phyloP scores from a whole-genome alignment of 805 yeast genomes.

The Saturnispora kantuleensis region DNA sequence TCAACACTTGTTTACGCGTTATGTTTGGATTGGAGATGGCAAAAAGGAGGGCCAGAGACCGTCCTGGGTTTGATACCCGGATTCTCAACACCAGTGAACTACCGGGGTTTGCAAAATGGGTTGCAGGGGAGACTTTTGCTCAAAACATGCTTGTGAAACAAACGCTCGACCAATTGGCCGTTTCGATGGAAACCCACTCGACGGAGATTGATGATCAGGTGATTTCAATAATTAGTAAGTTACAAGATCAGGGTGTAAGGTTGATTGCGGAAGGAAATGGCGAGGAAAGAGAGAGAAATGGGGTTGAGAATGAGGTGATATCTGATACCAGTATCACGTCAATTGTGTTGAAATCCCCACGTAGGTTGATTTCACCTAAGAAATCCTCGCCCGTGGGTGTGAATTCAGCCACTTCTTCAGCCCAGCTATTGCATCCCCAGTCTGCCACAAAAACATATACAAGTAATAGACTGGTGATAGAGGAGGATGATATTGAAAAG shows the following conservation, averaged over 20 bases:
- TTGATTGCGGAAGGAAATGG: background rate
- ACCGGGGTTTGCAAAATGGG: constrained; percentile 28
- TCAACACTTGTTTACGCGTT: background rate
- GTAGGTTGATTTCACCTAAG: no score
- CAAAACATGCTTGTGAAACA: constrained; percentile 20
- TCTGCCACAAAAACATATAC: no score
- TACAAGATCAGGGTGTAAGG: background rate
- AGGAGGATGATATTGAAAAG: no score
- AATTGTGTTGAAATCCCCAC: no score
- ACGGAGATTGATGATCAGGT: constrained; percentile 25
- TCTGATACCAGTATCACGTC: no score
- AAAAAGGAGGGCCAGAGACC: constrained; percentile 11
- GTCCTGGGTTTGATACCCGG: constrained; percentile 3
- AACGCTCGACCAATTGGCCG: constrained; percentile 18
- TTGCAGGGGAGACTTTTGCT: constrained; percentile 22
- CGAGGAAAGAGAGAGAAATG: background rate
- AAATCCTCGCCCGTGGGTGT: no score
- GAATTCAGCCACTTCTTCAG: no score
- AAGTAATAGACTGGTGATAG: no score
- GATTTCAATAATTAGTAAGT: constrained; percentile 15
- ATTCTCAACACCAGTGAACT: constrained; percentile 8
- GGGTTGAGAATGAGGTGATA: background rate
- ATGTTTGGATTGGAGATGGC: constrained; percentile 27
- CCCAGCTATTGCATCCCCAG: no score
- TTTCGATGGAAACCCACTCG: constrained; percentile 19